Base-by-base conservation (phyloP, 1,284 basidiomycete genomes). In the Ustilago nuda region DNA sequence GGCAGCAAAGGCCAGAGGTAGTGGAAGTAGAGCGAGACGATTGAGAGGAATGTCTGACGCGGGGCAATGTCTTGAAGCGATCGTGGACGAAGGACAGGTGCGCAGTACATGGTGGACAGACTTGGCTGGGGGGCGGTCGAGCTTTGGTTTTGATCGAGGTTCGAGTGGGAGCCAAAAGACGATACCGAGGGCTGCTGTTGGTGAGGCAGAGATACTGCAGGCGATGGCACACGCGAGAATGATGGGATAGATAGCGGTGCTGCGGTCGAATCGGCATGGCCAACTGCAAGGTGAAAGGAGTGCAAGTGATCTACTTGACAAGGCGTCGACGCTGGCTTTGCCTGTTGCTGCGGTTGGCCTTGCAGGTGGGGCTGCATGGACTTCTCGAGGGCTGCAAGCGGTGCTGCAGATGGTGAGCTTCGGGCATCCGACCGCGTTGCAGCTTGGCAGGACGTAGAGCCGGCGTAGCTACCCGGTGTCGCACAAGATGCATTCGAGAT, bases 41-140 rank as follows among this genome's bases (percentile, higher is more conserved):
- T 63, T 4, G 73, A 67, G 19, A 81, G 48, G 58, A 81, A 81
- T 1, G 74, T 79, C 63, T 77, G 74, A 27, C 77, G 62, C 3
- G 77, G 79, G 2, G 79, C 79, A 36, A 81, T 64, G 56, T 81
- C 76, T 56, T 79, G 77, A 15, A 81, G 61, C 39, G 66, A 79
- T 50, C 77, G 65, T 2, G 79, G 79, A 4, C 71, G 62, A n/a
- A 76, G 27, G 35, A 78, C 62, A 17, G 78, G 72, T 3, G 66
- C 75, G 35, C 71, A 61, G 46, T 61, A 69, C 63, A 75, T 66
- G 35, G 61, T 72, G 15, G 67, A 56, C 7, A 66, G 50, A 43
- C 43, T 56, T 2, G 53, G 27, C 35, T 39, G 41, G 17, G 41
- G 46, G 9, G 12, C 23, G 9, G 36, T 23, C 5, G 46, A 19